phyloP scores from a whole-genome alignment of 1,284 basidiomycete species.

The Trichosporon inkin region DNA sequence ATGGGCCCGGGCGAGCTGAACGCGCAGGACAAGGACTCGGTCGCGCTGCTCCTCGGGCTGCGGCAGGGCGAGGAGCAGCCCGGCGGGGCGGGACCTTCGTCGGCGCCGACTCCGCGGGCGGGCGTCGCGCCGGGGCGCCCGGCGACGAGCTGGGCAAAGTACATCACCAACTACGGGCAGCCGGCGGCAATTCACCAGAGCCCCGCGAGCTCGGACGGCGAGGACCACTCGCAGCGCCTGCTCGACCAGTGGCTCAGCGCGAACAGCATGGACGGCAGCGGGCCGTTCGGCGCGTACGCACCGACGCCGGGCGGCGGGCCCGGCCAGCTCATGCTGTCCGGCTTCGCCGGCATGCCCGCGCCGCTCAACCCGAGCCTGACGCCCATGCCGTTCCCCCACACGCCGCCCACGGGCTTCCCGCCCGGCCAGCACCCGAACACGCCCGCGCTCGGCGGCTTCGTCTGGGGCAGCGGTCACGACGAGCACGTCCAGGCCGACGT shows the following conservation, averaged over 20 bases:
- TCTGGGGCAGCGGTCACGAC: slow-evolving; percentile 6
- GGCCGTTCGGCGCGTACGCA: not conserved
- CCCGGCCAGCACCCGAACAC: not conserved
- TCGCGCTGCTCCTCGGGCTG: slow-evolving; percentile 43
- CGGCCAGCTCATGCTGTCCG: not conserved
- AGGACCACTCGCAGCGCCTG: slow-evolving; percentile 48
- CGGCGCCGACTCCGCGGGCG: not conserved
- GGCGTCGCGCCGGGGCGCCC: not conserved
- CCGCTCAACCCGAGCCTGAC: not conserved
- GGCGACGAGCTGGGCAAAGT: slow-evolving; percentile 17
- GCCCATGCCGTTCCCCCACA: not conserved
- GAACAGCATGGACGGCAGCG: slow-evolving; percentile 22
- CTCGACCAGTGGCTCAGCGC: slow-evolving; percentile 49
- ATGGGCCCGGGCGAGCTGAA: slow-evolving; percentile 42
- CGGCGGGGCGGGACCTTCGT: not conserved
- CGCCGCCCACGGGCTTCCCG: not conserved
- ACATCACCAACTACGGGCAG: slow-evolving; percentile 9
- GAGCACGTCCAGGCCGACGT: slow-evolving; percentile 1
- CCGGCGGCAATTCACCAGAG: slow-evolving; percentile 16
- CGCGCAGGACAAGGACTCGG: slow-evolving; percentile 44
- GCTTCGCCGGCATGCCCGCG: not conserved
- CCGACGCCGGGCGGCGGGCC: not conserved
- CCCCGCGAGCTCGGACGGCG: slow-evolving; percentile 26
- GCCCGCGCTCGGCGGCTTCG: slow-evolving; percentile 9
- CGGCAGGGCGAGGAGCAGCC: slow-evolving; percentile 33